Base-by-base conservation (phyloP, 495 filamentous ascomycete genomes). In the Hypoxylon lenormandii region DNA sequence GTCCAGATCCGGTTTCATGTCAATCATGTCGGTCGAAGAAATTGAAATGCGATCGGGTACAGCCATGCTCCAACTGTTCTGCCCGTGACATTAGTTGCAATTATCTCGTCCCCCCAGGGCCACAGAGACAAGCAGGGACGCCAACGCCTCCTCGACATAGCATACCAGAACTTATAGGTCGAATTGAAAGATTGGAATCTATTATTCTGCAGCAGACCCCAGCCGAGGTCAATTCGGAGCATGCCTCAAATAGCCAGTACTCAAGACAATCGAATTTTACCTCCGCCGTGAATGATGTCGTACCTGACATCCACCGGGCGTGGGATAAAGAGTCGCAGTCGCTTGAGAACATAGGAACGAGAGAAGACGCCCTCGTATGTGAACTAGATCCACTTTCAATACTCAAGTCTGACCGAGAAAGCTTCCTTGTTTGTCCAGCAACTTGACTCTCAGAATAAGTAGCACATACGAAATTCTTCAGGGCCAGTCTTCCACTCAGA, bases 1-100 rank as follows among this genome's bases (percentile, higher is more conserved):
- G 82, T 58, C 82, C 83, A 61, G 80, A 84, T 36, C 83, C 83
- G 0, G 83, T 84, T 1, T 84, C 82, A 0, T 86, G 84, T 55
- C 78, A 80, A 42, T 73, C 64, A 11, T 83, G 81, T 56, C 76
- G 81, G 23, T 71, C 63, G 50, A 83, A 82, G 60, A 83, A 83
- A 67, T 64, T 83, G 30, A 82, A 79, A 70, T 83, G 81, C 52
- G 76, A 82, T 65, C 77, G 80, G 6, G 64, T 69, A 11, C 71
- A 72, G 18, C 84, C 84, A 16, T 85, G 84, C 59, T 75, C 75
- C 15, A 85, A 80, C 49, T 86, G 84, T 55, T 21, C 66, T 12
- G 50, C 75, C 16, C 80, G 83, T 5, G 52, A 65, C 1, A 56
- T 84, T 11, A 12, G 49, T 8, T 86, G 83, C 56, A 73, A 40